Conservation (phyloP, 305 asterid genomes). For the Galium porrigens region DNA sequence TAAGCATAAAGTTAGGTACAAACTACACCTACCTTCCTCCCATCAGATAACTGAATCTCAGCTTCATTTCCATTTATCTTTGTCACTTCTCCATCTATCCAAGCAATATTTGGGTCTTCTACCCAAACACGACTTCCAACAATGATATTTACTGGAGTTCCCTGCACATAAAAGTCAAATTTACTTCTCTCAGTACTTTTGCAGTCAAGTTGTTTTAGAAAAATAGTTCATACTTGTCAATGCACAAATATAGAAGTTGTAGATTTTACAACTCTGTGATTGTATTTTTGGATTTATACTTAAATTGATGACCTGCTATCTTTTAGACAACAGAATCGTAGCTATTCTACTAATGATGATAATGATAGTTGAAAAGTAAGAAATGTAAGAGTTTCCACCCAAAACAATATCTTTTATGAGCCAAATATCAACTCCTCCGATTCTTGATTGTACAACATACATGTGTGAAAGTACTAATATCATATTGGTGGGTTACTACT, state of each 20-base stretch:
- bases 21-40: constrained; percentile 40
- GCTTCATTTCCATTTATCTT: constrained; percentile 47
- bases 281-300: not conserved
- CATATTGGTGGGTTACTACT: not conserved
- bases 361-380: not conserved
- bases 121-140: constrained; percentile 82
- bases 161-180: constrained; percentile 32
- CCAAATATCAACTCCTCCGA: not conserved
- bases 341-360: not conserved
- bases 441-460: not conserved
- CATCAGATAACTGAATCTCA: constrained; percentile 51
- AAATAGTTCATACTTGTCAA: not conserved
- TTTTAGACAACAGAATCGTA: not conserved
- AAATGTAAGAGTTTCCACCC: not conserved
- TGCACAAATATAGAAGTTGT: not conserved
- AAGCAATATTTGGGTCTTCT: constrained; percentile 55
- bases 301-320: not conserved
- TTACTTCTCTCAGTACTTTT: not conserved
- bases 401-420: not conserved
- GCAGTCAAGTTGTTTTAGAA: not conserved
- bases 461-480: not conserved
- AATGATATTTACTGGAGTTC: constrained; percentile 46
- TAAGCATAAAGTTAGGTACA: constrained; percentile 1
- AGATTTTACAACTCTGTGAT: not conserved
- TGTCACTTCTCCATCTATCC: constrained; percentile 62